Evolutionary conservation across 441 rosid species (phyloP).

Genomic region (Populus hybrid): DNA sequence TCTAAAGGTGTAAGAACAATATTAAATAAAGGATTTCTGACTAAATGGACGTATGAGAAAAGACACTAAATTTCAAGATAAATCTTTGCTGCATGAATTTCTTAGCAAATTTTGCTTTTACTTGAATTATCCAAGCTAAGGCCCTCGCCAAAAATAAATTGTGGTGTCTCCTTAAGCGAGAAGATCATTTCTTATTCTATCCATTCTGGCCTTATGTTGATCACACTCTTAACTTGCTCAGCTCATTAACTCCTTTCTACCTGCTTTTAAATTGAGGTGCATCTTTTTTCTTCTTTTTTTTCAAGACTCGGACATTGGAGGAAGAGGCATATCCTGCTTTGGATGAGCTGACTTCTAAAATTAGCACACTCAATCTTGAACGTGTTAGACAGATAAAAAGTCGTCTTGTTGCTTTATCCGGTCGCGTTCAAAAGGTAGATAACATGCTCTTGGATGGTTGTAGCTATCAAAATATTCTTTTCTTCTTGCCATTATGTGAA

Average conservation of each 20-base stretch:
- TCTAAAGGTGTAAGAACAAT: neutral
- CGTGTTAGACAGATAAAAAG: conserved; percentile 53
- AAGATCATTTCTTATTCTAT: neutral
- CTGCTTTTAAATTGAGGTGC: neutral
- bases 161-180: neutral
- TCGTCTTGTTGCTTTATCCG: conserved; percentile 46
- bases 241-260: too few relatives aligned
- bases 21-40: neutral
- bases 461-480: neutral
- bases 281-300: neutral
- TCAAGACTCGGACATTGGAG: conserved; percentile 42
- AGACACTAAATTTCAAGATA: neutral
- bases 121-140: neutral
- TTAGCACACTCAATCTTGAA: conserved; percentile 48
- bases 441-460: neutral
- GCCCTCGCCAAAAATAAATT: neutral
- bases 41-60: neutral
- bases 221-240: neutral
- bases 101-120: neutral
- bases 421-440: conserved; percentile 52
- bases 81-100: neutral
- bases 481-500: neutral
- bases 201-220: neutral
- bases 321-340: conserved; percentile 58
- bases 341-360: conserved; percentile 51